phyloP scores from a whole-genome alignment of 2,329 filamentous ascomycete species.

The Paraconiothyrium brasiliense region DNA sequence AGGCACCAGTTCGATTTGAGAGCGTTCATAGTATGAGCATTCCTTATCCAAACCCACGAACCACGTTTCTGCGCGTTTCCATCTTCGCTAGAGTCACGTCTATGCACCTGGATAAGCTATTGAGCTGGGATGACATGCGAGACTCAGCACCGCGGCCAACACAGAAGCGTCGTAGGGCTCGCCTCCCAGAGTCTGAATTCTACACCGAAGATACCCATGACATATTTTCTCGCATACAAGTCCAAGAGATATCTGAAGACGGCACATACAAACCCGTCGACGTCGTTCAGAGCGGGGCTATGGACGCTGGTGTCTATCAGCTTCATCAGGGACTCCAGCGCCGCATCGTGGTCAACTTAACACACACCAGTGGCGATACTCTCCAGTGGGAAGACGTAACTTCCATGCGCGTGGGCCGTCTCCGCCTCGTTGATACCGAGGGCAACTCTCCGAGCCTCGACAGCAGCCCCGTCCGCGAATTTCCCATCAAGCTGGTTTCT shows the following conservation, averaged over 20 bases:
- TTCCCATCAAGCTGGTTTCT: constrained; percentile 78
- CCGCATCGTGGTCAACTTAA: constrained; percentile 85
- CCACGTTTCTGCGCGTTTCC: constrained; percentile 81
- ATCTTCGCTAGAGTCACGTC: constrained; percentile 90
- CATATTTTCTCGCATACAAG: constrained; percentile 84
- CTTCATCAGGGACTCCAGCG: constrained; percentile 94
- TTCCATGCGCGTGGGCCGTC: constrained; percentile 78
- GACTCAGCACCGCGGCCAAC: constrained; percentile 70
- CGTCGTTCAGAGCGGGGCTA: constrained; percentile 83
- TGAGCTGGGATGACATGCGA: constrained; percentile 99
- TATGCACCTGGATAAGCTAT: constrained; percentile 95
- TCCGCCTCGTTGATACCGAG: constrained; percentile 83
- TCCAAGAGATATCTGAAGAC: constrained; percentile 89
- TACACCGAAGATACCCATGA: constrained; percentile 94
- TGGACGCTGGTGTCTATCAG: constrained; percentile 91
- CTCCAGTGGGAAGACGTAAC: constrained; percentile 88
- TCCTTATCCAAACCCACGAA: constrained; percentile 77
- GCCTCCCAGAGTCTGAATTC: constrained; percentile 91
- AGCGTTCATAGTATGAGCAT: constrained; percentile 99
- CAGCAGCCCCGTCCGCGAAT: constrained; percentile 72
- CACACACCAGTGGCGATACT: constrained; percentile 87
- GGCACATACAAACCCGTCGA: constrained; percentile 94
- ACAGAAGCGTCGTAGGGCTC: constrained; percentile 68
- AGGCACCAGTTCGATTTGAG: constrained; percentile 90
- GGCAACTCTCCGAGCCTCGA: constrained; percentile 86